phyloP scores from a whole-genome alignment of 805 yeast genomes.

The Kuraishia hungarica region DNA sequence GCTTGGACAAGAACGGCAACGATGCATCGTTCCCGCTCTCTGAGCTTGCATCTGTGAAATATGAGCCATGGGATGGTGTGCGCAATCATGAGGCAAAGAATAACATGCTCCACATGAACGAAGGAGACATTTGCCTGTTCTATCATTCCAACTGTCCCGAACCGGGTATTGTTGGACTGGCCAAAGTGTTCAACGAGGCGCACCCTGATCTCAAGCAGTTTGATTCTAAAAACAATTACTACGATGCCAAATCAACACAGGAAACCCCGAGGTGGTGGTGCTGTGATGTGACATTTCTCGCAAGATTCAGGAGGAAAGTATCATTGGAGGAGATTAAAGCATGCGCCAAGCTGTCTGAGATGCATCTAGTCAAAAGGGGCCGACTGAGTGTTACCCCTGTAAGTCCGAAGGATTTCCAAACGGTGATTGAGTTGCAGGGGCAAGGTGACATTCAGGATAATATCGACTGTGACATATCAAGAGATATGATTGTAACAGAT shows the following conservation, averaged over 20 bases:
- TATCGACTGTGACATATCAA: conserved; percentile 20
- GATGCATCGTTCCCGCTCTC: conserved; percentile 41
- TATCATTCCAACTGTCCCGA: conserved; percentile 47
- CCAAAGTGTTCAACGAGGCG: conserved; percentile 25
- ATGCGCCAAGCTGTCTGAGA: conserved; percentile 23
- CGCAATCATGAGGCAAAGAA: conserved; percentile 51
- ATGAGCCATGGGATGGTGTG: conserved; percentile 53
- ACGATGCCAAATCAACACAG: conserved; percentile 33
- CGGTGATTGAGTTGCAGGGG: conserved; percentile 26
- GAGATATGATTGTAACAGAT: not conserved
- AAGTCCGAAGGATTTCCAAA: conserved; percentile 30
- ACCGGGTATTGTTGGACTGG: conserved; percentile 49
- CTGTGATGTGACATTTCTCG: conserved; percentile 36
- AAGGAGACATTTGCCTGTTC: conserved; percentile 39
- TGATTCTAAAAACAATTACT: conserved; percentile 34
- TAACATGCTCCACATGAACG: conserved; percentile 36
- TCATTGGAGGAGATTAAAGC: conserved; percentile 30
- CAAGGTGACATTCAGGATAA: conserved; percentile 17
- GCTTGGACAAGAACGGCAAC: conserved; percentile 36
- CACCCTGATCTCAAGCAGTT: conserved; percentile 32
- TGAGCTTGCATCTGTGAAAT: conserved; percentile 27
- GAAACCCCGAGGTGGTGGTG: conserved; percentile 49
- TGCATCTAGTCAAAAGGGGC: conserved; percentile 39
- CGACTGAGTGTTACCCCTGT: conserved; percentile 47
- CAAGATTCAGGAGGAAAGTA: conserved; percentile 34